Conservation (phyloP, 106 monocot genomes). For the Phalaenopsis aphrodite region DNA sequence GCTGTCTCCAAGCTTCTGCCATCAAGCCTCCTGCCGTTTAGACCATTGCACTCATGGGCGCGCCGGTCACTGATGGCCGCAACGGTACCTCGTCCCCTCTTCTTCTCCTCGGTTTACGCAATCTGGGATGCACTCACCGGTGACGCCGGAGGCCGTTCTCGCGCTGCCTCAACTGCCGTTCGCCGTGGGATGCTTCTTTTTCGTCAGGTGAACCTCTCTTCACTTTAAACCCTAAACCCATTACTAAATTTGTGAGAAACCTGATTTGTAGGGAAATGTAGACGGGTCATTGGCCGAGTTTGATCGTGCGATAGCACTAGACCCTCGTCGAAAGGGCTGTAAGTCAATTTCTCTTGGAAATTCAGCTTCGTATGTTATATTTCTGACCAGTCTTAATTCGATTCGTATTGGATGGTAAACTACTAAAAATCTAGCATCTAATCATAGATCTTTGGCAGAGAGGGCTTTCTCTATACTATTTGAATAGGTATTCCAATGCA, state of each 20-base stretch:
- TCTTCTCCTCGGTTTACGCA: constrained; percentile 48
- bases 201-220: constrained; percentile 42
- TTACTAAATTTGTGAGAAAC: too few species aligned
- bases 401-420: neutral
- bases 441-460: constrained; percentile 92
- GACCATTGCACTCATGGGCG: neutral
- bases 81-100: constrained; percentile 39
- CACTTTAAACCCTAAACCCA: neutral
- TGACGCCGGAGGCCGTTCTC: constrained; percentile 36
- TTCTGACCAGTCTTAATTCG: too few species aligned
- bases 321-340: constrained; percentile 87
- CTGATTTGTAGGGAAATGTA: constrained; percentile 63
- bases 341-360: constrained; percentile 13
- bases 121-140: constrained; percentile 70
- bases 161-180: constrained; percentile 53
- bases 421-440: neutral
- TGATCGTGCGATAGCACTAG: constrained; percentile 71
- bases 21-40: neutral
- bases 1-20: neutral
- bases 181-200: constrained; percentile 85
- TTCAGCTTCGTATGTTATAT: too few species aligned
- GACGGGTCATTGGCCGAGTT: constrained; percentile 69
- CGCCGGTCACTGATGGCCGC: neutral
- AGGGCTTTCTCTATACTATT: constrained; percentile 84
- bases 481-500: constrained; percentile 47